Evolutionary conservation across 2,329 filamentous ascomycete genomes (phyloP).

Genomic region (Fusarium xyrophilum): DNA sequence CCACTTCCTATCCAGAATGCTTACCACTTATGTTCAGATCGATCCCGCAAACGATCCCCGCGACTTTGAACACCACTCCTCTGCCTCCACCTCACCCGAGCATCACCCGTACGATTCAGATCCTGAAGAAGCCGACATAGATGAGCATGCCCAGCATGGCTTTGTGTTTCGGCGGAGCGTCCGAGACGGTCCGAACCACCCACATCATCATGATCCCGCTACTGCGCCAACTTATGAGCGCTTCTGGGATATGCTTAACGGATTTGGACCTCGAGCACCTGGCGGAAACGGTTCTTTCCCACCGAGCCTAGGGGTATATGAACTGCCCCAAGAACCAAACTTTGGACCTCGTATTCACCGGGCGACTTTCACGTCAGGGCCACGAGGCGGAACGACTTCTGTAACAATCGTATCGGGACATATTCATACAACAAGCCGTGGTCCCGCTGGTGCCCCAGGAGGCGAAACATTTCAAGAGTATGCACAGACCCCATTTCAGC

Average conservation of each 20-base stretch:
- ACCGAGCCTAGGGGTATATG: conserved; percentile 13
- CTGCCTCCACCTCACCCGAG: conserved; percentile 44
- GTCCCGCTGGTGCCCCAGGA: conserved; percentile 27
- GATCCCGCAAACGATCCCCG: conserved; percentile 69
- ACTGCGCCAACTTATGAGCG: conserved; percentile 50
- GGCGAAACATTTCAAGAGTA: conserved; percentile 59
- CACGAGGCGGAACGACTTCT: conserved; percentile 52
- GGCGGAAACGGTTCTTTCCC: conserved; percentile 23
- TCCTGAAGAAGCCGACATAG: conserved; percentile 65
- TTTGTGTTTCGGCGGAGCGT: conserved; percentile 51
- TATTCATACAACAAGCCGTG: conserved; percentile 29
- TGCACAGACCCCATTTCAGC: conserved; percentile 36
- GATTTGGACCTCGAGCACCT: conserved; percentile 41
- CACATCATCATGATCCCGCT: conserved; percentile 42
- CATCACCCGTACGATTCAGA: conserved; percentile 54
- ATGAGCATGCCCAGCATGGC: conserved; percentile 57
- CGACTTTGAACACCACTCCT: conserved; percentile 41
- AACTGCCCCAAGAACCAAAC: conserved; percentile 19
- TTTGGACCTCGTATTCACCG: conserved; percentile 46
- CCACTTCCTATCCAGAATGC: background rate
- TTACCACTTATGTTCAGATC: conserved; percentile 51
- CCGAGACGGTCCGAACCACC: conserved; percentile 38
- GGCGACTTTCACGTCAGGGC: conserved; percentile 49
- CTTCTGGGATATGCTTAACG: conserved; percentile 55
- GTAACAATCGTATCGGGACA: conserved; percentile 57